Conservation (phyloP, 208 protist genomes). For the Phytomonas francai region DNA sequence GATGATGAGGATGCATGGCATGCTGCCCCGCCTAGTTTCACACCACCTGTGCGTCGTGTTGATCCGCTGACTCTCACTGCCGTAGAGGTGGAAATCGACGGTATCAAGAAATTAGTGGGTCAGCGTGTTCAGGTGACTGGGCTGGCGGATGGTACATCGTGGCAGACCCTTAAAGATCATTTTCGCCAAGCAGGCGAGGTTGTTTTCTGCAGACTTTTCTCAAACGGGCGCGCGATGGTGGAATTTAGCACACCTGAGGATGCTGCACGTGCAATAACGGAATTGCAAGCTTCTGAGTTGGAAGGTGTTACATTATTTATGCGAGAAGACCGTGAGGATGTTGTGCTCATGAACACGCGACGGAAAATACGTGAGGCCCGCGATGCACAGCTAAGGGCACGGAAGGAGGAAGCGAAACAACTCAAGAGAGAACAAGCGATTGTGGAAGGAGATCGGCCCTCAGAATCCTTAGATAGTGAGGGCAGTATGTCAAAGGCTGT, state of each 20-base stretch:
- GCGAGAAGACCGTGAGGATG: slow-evolving; percentile 81
- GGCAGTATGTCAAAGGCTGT: neutral
- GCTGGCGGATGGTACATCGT: slow-evolving; percentile 77
- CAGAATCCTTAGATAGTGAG: neutral
- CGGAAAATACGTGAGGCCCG: slow-evolving; percentile 73
- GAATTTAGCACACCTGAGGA: slow-evolving; percentile 81
- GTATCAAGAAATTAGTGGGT: slow-evolving; percentile 85
- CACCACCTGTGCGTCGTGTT: slow-evolving; percentile 73
- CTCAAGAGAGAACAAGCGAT: slow-evolving; percentile 34
- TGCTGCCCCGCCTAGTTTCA: slow-evolving; percentile 74
- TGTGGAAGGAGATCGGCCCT: slow-evolving; percentile 32
- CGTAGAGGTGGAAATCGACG: slow-evolving; percentile 83
- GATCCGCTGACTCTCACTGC: slow-evolving; percentile 85
- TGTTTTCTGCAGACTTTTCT: slow-evolving; percentile 69
- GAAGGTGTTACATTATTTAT: slow-evolving; percentile 81
- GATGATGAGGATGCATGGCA: slow-evolving; percentile 76
- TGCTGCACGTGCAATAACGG: slow-evolving; percentile 69
- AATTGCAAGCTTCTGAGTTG: slow-evolving; percentile 79
- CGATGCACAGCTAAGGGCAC: slow-evolving; percentile 62
- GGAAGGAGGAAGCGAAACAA: slow-evolving; percentile 69
- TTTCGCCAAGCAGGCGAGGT: slow-evolving; percentile 78
- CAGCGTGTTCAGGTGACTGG: slow-evolving; percentile 79
- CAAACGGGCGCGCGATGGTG: slow-evolving; percentile 71
- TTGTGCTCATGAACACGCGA: slow-evolving; percentile 74
- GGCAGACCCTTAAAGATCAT: slow-evolving; percentile 89